phyloP scores from a whole-genome alignment of 805 yeast species.

The Ogataea ramenticola region DNA sequence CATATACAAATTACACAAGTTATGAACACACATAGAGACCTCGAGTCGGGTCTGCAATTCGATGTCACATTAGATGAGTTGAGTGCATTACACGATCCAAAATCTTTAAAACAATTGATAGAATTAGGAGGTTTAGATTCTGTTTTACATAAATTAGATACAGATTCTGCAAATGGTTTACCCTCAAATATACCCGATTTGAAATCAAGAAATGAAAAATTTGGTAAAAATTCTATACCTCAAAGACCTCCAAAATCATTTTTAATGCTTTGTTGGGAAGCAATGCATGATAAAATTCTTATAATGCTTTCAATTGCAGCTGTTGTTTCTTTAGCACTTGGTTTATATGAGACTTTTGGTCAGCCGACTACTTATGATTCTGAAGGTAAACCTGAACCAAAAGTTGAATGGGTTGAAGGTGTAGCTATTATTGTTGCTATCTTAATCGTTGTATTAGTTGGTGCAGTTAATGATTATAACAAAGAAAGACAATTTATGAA shows the following conservation, averaged over 20 bases:
- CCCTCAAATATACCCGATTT: constrained; percentile 24
- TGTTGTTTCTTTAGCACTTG: constrained; percentile 78
- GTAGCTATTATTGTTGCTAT: constrained; percentile 94
- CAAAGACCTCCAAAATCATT: constrained; percentile 64
- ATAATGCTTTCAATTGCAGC: constrained; percentile 83
- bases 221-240: constrained; percentile 71
- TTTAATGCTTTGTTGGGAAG: constrained; percentile 63
- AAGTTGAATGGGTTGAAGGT: constrained; percentile 98
- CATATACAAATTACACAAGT: no score
- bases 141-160: constrained; percentile 24
- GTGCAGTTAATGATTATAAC: constrained; percentile 94
- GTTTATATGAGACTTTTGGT: constrained; percentile 88
- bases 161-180: constrained; percentile 37
- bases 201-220: constrained; percentile 35
- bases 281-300: constrained; percentile 86
- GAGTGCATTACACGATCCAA: constrained; percentile 53
- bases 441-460: constrained; percentile 82
- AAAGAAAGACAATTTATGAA: constrained; percentile 90
- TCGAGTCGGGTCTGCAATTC: constrained; percentile 7
- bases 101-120: constrained; percentile 37
- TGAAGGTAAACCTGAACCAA: constrained; percentile 70
- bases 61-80: constrained; percentile 28
- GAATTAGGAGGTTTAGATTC: constrained; percentile 38
- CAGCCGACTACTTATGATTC: constrained; percentile 71
- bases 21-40: background rate